A percentile compares a stretch with the other conserved stretches of the same genome.
These are phyloP conservation scores for Saccharomycopsis synnaedendra DNA, from an alignment of 805 yeast species.

Conservation along the genomic window DNA sequence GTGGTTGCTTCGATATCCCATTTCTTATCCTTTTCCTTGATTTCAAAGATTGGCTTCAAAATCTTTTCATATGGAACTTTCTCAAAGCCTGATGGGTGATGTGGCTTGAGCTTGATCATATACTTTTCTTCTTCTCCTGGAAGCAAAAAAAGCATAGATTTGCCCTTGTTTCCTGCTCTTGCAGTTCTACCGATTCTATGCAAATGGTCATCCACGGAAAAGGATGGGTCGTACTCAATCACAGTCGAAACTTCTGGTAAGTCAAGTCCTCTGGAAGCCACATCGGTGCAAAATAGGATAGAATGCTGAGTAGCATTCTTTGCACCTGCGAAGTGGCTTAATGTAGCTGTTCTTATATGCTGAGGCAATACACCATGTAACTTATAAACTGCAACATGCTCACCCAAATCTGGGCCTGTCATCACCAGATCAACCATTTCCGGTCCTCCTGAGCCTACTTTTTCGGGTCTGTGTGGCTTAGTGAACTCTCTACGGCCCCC, in stretches of 20 bases:
- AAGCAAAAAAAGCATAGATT: constrained; percentile 62
- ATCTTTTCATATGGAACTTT: constrained; percentile 36
- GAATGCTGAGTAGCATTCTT: constrained; percentile 40
- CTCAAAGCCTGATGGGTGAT: constrained; percentile 43
- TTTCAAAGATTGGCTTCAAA: constrained; percentile 21
- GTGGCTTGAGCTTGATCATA: constrained; percentile 44
- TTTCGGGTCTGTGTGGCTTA: neutral
- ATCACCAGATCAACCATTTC: constrained; percentile 16
- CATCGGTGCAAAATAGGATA: constrained; percentile 89
- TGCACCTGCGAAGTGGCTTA: constrained; percentile 39
- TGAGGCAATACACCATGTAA: constrained; percentile 90
- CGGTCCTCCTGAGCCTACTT: neutral
- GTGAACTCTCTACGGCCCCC: constrained; percentile 2
- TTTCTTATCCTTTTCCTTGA: constrained; percentile 26
- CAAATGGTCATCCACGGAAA: constrained; percentile 85
- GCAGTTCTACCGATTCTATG: constrained; percentile 98
- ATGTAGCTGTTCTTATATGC: constrained; percentile 67
- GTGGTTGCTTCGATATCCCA: constrained; percentile 97
- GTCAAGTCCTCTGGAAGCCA: constrained; percentile 95
- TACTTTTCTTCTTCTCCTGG: constrained; percentile 90
- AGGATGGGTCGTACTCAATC: constrained; percentile 91
- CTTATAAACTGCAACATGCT: constrained; percentile 43
- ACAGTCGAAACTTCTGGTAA: constrained; percentile 78
- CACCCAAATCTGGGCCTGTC: constrained; percentile 42
- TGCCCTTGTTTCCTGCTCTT: constrained; percentile 86